Evolutionary conservation across 306 rosid species (phyloP), one percentile per base, ranked within the genome.

Genomic region (Heteromeles arbutifolia): DNA sequence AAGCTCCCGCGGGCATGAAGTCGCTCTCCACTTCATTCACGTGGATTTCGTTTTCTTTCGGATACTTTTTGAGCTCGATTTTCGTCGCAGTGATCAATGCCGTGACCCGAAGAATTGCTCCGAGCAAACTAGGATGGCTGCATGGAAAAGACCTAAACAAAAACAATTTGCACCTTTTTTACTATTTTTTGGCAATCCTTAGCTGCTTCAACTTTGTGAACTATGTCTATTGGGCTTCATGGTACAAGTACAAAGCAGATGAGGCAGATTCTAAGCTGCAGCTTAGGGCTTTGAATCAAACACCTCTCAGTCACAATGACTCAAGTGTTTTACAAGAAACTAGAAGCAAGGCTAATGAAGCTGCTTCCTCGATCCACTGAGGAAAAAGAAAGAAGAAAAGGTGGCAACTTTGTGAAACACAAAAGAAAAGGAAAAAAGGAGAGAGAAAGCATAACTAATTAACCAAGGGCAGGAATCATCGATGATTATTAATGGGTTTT

Each of bases 21-120:
- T 93, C 98, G 34, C 84, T 93, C 2, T 86, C 91, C 7, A 93
- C 96, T 6, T 88, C 98, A 25, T 75, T 93, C 48, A 88, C 98
- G 10, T 91, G 87, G 85, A 65, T 91, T 8, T 84, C 98, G 13
- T 77, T 83, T 6, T 65, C 98, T 1, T 85, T 91, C 48, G 98
- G 98, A 3, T 93, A 89, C 71, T 91, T 69, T 75, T 78, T 91
- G 82, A 93, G 98, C 64, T 79, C 84, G 1, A 77, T 87, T 18
- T 82, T 91, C 64, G 97, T 93, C 25, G 79, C 81, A 71, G 45
- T 89, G 59, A 82, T 93, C 24, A 93, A 93, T 65, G 81, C 61
- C 10, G 87, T 91, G 21, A 89, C 97, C 26, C 67, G 70, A 74
- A 84, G 67, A 43, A 70, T 85, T 26, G 63, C 90, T 57, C 92